Evolutionary conservation across 116 monocot genomes (phyloP).

Genomic region (Trichopus zeylanicus): DNA sequence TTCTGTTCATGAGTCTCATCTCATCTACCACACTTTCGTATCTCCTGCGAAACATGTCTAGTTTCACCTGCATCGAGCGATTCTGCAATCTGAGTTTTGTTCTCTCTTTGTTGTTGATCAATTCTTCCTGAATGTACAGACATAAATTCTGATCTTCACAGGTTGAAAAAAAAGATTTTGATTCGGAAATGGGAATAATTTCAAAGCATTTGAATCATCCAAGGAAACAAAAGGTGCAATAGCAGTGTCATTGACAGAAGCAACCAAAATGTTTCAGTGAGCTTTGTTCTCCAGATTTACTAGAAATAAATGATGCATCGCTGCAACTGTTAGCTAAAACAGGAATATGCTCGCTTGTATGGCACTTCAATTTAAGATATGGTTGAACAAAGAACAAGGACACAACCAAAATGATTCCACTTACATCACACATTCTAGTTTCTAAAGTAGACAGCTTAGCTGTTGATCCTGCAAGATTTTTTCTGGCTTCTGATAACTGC

Average conservation of each 20-base stretch:
- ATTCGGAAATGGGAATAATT: too few relatives aligned
- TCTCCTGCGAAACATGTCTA: slow-evolving; percentile 35
- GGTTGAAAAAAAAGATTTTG: too few relatives aligned
- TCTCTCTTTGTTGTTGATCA: slow-evolving; percentile 31
- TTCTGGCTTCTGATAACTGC: slow-evolving; percentile 30
- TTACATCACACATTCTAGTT: slow-evolving; percentile 38
- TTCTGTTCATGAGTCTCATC: slow-evolving; percentile 41
- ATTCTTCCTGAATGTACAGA: slow-evolving; percentile 35
- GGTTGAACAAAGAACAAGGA: neutral
- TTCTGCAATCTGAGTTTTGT: slow-evolving; percentile 43
- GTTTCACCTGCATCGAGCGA: slow-evolving; percentile 28
- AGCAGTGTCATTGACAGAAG: too few relatives aligned
- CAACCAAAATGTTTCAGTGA: too few relatives aligned
- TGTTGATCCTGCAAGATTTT: slow-evolving; percentile 21
- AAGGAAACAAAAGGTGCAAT: too few relatives aligned
- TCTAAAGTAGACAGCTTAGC: slow-evolving; percentile 32
- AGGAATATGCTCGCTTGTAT: too few relatives aligned
- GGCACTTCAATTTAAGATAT: too few relatives aligned
- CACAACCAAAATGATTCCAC: neutral
- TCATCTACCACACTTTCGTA: slow-evolving; percentile 31
- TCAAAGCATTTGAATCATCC: too few relatives aligned
- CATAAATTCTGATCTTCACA: too few relatives aligned
- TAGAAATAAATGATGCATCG: too few relatives aligned
- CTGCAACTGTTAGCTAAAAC: too few relatives aligned
- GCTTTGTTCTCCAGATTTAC: too few relatives aligned